Conservation (phyloP, 192 early-diverging fungal genomes). For the Bifiguratus adelaidae region DNA sequence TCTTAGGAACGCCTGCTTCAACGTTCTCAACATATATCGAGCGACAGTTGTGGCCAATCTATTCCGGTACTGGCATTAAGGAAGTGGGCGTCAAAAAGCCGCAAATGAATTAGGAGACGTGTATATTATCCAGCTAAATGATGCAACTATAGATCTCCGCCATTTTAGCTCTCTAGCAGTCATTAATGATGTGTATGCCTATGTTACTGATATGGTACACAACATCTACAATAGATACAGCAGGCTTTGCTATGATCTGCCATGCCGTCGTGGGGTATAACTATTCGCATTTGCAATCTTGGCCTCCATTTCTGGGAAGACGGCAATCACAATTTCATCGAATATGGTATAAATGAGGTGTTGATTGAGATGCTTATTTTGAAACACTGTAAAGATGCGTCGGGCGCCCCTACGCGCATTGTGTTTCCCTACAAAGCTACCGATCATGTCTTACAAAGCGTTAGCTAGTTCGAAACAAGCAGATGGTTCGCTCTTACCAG, state of each 20-base stretch:
- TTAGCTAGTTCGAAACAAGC: constrained; percentile 13
- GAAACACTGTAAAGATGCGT: constrained; percentile 57
- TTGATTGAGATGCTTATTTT: constrained; percentile 67
- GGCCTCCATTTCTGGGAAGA: constrained; percentile 62
- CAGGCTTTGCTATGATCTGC: too few species aligned
- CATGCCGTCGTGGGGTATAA: too few species aligned
- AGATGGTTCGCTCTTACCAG: constrained; percentile 22
- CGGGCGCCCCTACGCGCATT: constrained; percentile 71
- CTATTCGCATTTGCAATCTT: too few species aligned
- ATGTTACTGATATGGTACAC: too few species aligned
- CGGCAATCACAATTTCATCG: constrained; percentile 55
- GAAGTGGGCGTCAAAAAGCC: constrained; percentile 1
- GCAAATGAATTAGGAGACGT: not conserved
- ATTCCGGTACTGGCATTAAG: constrained; percentile 11
- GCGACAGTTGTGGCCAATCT: constrained; percentile 22
- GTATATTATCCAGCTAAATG: not conserved
- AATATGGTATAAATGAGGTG: constrained; percentile 65
- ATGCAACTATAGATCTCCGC: not conserved
- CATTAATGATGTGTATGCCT: too few species aligned
- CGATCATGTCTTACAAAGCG: constrained; percentile 37
- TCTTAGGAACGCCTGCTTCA: constrained; percentile 35
- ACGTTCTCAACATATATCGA: constrained; percentile 33
- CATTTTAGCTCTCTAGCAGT: too few species aligned
- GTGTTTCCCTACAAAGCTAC: constrained; percentile 69
- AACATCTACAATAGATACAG: too few species aligned